Conservation (phyloP, 1,284 basidiomycete species). For the Ceratobasidium sp. region DNA sequence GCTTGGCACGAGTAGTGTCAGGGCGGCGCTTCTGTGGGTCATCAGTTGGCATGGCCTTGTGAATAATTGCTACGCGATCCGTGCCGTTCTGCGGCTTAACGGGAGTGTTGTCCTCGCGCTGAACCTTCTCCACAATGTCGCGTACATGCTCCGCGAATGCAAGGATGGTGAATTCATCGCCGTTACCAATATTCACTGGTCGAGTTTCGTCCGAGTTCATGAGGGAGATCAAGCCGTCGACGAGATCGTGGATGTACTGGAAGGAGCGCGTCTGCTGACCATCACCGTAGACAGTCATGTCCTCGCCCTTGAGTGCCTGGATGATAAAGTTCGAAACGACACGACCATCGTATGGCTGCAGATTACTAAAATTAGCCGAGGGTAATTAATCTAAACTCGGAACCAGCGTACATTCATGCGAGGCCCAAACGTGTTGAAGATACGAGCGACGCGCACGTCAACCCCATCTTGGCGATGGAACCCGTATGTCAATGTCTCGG, state of each 20-base stretch:
- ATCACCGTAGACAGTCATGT: conserved; percentile 97
- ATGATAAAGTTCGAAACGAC: conserved; percentile 99
- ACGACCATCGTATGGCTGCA: conserved; percentile 96
- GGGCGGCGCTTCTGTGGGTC: conserved; percentile 94
- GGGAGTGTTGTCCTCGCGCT: conserved; percentile 74
- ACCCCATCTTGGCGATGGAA: conserved; percentile 94
- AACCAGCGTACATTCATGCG: conserved; percentile 44
- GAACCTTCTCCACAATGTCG: conserved; percentile 88
- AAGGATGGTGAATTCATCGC: conserved; percentile 93
- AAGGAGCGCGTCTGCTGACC: conserved; percentile 96
- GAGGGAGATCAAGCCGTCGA: conserved; percentile 84
- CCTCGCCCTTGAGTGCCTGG: conserved; percentile 92
- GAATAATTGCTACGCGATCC: conserved; percentile 70
- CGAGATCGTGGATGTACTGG: conserved; percentile 88
- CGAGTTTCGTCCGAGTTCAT: conserved; percentile 92
- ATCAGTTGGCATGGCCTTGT: conserved; percentile 88
- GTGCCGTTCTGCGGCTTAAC: conserved; percentile 55
- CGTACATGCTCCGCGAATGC: conserved; percentile 89
- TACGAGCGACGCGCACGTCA: conserved; percentile 93
- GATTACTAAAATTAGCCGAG: conserved; percentile 43
- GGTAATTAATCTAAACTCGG: conserved; percentile 40
- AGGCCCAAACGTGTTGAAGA: conserved; percentile 88
- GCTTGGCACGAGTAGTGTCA: conserved; percentile 89
- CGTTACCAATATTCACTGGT: conserved; percentile 94
- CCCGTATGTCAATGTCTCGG: conserved; percentile 93